These are phyloP conservation scores for Acanthamoeba castellanii DNA, from an alignment of 208 protist species.

Conservation along the genomic window DNA sequence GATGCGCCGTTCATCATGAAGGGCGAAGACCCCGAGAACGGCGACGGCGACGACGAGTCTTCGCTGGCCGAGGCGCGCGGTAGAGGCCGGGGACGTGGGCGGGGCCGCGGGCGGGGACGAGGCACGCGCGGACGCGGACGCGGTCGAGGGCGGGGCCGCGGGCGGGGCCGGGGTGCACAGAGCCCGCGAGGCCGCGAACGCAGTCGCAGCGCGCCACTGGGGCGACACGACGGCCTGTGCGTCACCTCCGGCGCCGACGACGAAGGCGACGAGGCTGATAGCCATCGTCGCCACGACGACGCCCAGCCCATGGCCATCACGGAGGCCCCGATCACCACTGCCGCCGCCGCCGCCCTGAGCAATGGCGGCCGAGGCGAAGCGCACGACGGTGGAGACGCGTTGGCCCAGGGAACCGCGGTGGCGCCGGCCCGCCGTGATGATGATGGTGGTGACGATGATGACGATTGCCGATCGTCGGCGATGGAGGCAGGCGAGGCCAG, in stretches of 20 bases:
- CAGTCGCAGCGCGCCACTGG: background rate
- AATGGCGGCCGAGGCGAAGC: no score
- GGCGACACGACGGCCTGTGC: background rate
- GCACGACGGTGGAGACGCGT: no score
- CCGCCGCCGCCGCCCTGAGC: no score
- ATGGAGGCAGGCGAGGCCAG: no score
- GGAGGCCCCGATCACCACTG: background rate
- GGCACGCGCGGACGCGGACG: background rate
- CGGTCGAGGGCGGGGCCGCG: background rate
- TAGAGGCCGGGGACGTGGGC: background rate
- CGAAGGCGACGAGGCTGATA: background rate
- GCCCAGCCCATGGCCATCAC: background rate
- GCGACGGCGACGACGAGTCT: background rate
- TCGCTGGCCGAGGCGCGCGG: background rate
- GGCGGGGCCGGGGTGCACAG: background rate
- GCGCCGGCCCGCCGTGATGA: no score
- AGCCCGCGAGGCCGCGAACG: background rate
- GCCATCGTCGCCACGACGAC: background rate
- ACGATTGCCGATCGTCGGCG: no score
- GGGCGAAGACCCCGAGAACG: background rate
- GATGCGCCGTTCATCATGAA: background rate
- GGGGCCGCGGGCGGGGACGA: background rate
- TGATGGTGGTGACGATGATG: no score
- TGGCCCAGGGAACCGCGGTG: no score
- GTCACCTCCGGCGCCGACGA: background rate